A percentile compares a stretch with the other conserved stretches of the same genome.
phyloP scores from a whole-genome alignment of 768 basidiomycete genomes.

The Lepiota venenata region DNA sequence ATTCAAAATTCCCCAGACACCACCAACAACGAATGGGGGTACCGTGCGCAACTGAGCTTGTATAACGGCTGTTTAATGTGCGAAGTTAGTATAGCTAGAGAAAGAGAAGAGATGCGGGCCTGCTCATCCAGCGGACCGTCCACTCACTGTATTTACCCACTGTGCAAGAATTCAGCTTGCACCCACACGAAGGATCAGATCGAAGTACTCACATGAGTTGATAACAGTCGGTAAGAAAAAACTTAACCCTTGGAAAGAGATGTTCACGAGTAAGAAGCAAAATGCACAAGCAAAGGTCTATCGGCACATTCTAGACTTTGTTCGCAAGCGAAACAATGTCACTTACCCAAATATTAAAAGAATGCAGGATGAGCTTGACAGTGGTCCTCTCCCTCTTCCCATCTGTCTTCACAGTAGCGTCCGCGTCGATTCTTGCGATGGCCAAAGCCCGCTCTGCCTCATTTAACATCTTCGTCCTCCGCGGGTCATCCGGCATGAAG shows the following conservation, averaged over 20 bases:
- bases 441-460: slow-evolving; percentile 24
- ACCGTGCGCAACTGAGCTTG: slow-evolving; percentile 46
- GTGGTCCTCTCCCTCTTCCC: slow-evolving; percentile 13
- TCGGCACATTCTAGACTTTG: not conserved
- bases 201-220: slow-evolving; percentile 31
- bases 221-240: slow-evolving; percentile 46
- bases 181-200: not conserved
- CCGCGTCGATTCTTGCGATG: slow-evolving; percentile 27
- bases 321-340: not conserved
- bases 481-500: slow-evolving; percentile 25
- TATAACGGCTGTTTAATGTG: slow-evolving; percentile 31
- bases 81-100: no score
- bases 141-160: slow-evolving; percentile 35
- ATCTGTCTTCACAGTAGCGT: slow-evolving; percentile 15
- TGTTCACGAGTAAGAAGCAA: slow-evolving; percentile 33
- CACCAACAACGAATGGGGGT: slow-evolving; percentile 40
- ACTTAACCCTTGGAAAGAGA: slow-evolving; percentile 42
- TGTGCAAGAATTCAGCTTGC: slow-evolving; percentile 9
- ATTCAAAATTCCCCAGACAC: slow-evolving; percentile 33
- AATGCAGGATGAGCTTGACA: slow-evolving; percentile 4
- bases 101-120: not conserved
- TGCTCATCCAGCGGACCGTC: not conserved
- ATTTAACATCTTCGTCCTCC: slow-evolving; percentile 24
- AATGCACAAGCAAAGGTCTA: slow-evolving; percentile 29
- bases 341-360: slow-evolving; percentile 18